phyloP scores from a whole-genome alignment of 345 rosid species.

The Syzygium grande region DNA sequence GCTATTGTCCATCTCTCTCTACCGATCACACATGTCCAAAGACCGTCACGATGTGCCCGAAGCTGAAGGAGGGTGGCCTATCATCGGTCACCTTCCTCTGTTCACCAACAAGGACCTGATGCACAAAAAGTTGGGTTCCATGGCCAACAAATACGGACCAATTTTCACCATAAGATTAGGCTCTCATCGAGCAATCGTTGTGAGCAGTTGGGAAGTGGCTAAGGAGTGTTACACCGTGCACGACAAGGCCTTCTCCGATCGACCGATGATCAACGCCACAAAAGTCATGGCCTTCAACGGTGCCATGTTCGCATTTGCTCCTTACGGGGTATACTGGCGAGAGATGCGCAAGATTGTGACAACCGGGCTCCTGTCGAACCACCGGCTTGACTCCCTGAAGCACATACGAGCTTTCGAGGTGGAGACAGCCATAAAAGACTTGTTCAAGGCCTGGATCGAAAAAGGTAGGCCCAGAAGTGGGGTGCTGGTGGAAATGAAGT shows the following conservation, averaged over 20 bases:
- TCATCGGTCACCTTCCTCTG: conserved; percentile 36
- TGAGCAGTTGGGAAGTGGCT: conserved; percentile 21
- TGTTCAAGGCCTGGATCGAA: not conserved
- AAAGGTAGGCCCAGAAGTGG: conserved; percentile 1
- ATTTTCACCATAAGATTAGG: conserved; percentile 19
- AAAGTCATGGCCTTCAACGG: conserved; percentile 16
- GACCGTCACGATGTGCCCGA: conserved; percentile 8
- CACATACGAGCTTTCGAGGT: conserved; percentile 19
- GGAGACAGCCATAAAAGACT: not conserved
- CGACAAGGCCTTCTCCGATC: conserved; percentile 15
- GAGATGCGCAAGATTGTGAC: conserved; percentile 24
- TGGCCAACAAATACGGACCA: conserved; percentile 30
- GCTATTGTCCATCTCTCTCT: not conserved
- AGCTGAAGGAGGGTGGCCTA: conserved; percentile 24
- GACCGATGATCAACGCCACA: conserved; percentile 13
- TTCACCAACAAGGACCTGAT: conserved; percentile 6
- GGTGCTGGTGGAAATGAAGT: conserved; percentile 20
- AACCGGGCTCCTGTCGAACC: conserved; percentile 20
- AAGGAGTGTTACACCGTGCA: conserved; percentile 22
- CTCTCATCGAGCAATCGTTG: conserved; percentile 11
- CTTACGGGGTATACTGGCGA: conserved; percentile 31
- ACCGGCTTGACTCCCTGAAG: conserved; percentile 17
- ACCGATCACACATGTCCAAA: not conserved
- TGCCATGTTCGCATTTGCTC: conserved; percentile 34
- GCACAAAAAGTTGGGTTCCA: conserved; percentile 9